phyloP scores from a whole-genome alignment of 2,329 filamentous ascomycete species.

The Colletotrichum aenigma region DNA sequence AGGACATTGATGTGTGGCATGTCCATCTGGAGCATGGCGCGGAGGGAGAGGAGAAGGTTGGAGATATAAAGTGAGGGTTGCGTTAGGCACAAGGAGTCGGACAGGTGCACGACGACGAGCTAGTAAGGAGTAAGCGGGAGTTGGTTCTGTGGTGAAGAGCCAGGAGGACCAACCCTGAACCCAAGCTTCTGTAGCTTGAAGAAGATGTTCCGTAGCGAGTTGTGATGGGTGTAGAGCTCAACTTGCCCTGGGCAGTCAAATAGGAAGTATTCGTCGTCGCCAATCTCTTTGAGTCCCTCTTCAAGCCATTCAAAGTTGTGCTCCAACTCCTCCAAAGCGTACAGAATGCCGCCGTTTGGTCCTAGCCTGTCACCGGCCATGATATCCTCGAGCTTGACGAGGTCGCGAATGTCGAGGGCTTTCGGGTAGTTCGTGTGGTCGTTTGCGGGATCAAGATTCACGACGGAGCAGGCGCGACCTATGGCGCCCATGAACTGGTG shows the following conservation, averaged over 20 bases:
- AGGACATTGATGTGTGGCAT: conserved; percentile 95
- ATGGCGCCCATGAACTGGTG: conserved; percentile 98
- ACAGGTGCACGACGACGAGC: conserved; percentile 92
- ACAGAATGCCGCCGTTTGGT: conserved; percentile 90
- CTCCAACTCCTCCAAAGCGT: conserved; percentile 94
- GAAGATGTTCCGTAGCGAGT: conserved; percentile 89
- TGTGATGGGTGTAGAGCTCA: conserved; percentile 95
- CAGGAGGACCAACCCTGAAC: conserved; percentile 74
- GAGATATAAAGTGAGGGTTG: conserved; percentile 95
- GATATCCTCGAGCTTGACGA: conserved; percentile 91
- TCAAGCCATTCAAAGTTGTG: conserved; percentile 93
- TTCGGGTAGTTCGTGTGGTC: conserved; percentile 88
- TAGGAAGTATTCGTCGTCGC: conserved; percentile 83
- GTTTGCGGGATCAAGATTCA: conserved; percentile 97
- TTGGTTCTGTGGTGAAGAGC: background rate
- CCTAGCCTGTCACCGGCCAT: conserved; percentile 92
- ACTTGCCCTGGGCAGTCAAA: conserved; percentile 98
- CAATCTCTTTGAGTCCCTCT: conserved; percentile 76
- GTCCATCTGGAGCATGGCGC: conserved; percentile 98
- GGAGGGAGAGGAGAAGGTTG: conserved; percentile 87
- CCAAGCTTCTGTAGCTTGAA: conserved; percentile 87
- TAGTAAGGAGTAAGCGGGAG: conserved; percentile 39
- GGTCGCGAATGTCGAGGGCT: conserved; percentile 86
- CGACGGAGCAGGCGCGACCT: conserved; percentile 89
- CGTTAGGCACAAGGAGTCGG: conserved; percentile 92